These are phyloP conservation scores for Xerocomellus chrysenteron DNA, from an alignment of 768 basidiomycete species.

Conservation along the genomic window DNA sequence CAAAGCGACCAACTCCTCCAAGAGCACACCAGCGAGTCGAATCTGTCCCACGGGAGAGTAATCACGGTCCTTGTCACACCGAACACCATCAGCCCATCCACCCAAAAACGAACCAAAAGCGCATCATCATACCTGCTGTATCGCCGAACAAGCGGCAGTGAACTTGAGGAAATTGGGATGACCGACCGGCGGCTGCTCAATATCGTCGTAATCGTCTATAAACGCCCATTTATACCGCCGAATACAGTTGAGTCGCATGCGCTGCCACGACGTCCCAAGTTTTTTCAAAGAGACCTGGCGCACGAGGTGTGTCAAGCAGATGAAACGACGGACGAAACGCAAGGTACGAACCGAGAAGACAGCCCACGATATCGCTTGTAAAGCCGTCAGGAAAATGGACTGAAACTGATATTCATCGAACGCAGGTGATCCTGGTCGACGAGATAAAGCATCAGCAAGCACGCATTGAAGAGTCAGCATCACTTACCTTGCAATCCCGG, in stretches of 20 bases:
- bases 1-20: slow-evolving; percentile 30
- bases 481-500: slow-evolving; percentile 41
- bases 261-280: slow-evolving; percentile 48
- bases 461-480: neutral
- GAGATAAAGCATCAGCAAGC: neutral
- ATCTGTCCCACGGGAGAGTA: slow-evolving; percentile 43
- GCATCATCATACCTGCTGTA: slow-evolving; percentile 36
- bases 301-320: neutral
- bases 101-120: neutral
- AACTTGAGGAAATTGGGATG: slow-evolving; percentile 60
- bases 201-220: slow-evolving; percentile 53
- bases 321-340: neutral
- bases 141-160: slow-evolving; percentile 37
- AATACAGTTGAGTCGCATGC: slow-evolving; percentile 55
- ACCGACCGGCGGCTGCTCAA: slow-evolving; percentile 43
- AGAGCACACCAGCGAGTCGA: slow-evolving; percentile 43
- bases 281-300: slow-evolving; percentile 50
- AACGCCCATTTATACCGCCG: slow-evolving; percentile 83
- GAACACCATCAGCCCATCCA: neutral
- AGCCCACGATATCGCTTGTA: slow-evolving; percentile 55
- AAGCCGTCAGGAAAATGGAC: slow-evolving; percentile 49
- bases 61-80: slow-evolving; percentile 33
- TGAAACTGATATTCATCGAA: slow-evolving; percentile 51
- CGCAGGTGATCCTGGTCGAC: slow-evolving; percentile 23
- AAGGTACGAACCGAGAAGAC: slow-evolving; percentile 49